Evolutionary conservation across 768 basidiomycete species (phyloP), one percentile per base, ranked within the genome.

Genomic region (Amanita polypyramis): DNA sequence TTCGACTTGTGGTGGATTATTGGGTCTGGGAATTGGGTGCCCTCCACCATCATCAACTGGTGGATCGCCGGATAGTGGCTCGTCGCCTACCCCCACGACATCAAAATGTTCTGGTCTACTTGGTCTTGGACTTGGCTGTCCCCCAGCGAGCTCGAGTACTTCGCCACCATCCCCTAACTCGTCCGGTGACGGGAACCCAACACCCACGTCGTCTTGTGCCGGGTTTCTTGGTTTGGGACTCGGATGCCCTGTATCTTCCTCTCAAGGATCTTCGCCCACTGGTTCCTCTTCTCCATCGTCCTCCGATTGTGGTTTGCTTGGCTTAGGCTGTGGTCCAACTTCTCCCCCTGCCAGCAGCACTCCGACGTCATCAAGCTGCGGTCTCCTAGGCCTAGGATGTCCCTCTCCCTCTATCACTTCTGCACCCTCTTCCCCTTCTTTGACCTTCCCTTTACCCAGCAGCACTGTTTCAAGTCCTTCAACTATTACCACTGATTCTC

Each of bases 401-500:
- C 10, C n/a, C 19, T 9, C 14, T 9, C 38, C 39, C 23, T 41
- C 39, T 21, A 10, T n/a, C 8, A 20, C 36, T 14, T 42, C 51
- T 15, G 9, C 25, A 3, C 17, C 38, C 27, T 21, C 54, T 43
- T 25, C 40, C 12, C 50, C 53, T 9, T 42, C 47, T 9, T 53
- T 57, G 30, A 50, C 29, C 12, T 58, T 60, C 58, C 58, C 60
- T 5, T 52, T 43, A 34, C 38, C 52, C 36, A 44, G 29, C 37
- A 45, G 17, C 20, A 35, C 29, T 19, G 27, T 27, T 20, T 32
- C 45, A 37, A 53, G 50, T 20, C 43, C 55, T 8, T 49, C 58
- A 27, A 48, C 49, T 34, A 43, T 41, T 32, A 56, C 52, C n/a
- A 60, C 61, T 3, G 54, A 65, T 36, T 57, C 17, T 12, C 14